Conservation (phyloP, 345 rosid genomes). For the Rhizophora mangle region DNA sequence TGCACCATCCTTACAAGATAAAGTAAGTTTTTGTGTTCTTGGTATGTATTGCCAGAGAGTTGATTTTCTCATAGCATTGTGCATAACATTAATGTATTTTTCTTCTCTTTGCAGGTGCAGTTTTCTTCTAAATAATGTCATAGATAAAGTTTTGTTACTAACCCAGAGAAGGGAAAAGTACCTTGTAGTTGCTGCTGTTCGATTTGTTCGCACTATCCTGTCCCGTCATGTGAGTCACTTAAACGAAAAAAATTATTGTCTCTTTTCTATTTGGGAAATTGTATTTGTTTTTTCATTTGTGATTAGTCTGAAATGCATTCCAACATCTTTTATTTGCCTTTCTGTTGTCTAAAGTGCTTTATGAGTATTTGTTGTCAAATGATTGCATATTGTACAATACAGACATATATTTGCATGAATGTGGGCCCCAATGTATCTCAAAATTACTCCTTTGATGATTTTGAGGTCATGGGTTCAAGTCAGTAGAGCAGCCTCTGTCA, state of each 20-base stretch:
- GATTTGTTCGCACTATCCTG: constrained; percentile 90
- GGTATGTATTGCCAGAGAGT: constrained; percentile 5
- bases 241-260: background rate
- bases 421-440: too few species aligned
- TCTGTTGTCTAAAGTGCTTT: too few species aligned
- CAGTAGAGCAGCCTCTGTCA: too few species aligned
- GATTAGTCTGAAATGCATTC: background rate
- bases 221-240: constrained; percentile 65
- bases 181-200: constrained; percentile 88
- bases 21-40: constrained; percentile 50
- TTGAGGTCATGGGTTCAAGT: too few species aligned
- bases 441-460: too few species aligned
- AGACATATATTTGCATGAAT: too few species aligned
- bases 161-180: constrained; percentile 84
- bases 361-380: too few species aligned
- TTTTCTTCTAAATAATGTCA: constrained; percentile 74
- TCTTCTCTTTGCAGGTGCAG: constrained; percentile 62
- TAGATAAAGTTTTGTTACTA: constrained; percentile 81
- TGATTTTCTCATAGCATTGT: constrained; percentile 16
- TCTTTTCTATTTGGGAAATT: background rate
- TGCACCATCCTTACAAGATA: constrained; percentile 91
- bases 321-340: background rate
- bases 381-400: too few species aligned
- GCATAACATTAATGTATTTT: constrained; percentile 13
- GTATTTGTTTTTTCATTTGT: background rate